Conservation (phyloP, 805 yeast genomes). For the Dipodascopsis uninucleata region DNA sequence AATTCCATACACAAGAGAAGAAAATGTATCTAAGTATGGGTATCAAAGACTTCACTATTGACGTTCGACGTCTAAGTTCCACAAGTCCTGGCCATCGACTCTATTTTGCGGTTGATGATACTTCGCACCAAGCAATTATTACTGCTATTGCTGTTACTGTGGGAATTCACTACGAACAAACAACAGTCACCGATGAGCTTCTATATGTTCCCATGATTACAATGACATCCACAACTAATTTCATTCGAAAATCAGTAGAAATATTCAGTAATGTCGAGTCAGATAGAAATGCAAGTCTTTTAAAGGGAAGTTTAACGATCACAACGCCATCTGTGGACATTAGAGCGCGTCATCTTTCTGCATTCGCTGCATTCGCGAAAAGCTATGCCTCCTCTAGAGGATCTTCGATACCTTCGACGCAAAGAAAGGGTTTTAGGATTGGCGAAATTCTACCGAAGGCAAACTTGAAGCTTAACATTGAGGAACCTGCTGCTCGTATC, state of each 20-base stretch:
- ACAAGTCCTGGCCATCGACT: constrained; percentile 41
- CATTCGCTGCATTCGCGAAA: constrained; percentile 29
- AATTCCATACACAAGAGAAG: not conserved
- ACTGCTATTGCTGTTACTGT: constrained; percentile 37
- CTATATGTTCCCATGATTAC: constrained; percentile 41
- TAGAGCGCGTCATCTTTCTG: constrained; percentile 37
- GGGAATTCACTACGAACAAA: constrained; percentile 33
- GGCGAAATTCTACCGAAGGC: constrained; percentile 30
- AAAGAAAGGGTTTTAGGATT: constrained; percentile 3
- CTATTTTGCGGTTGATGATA: constrained; percentile 34
- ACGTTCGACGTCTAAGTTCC: constrained; percentile 40
- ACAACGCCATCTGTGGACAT: constrained; percentile 40
- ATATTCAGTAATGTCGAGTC: constrained; percentile 31
- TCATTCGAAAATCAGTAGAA: constrained; percentile 37
- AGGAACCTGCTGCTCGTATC: constrained; percentile 37
- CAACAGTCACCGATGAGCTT: constrained; percentile 37
- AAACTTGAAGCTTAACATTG: constrained; percentile 32
- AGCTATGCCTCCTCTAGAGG: constrained; percentile 11
- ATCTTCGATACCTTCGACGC: not conserved
- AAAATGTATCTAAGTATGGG: constrained; percentile 16
- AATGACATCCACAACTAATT: constrained; percentile 36
- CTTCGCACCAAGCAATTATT: constrained; percentile 42
- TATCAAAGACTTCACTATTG: constrained; percentile 38
- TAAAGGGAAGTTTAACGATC: constrained; percentile 36
- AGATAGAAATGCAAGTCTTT: constrained; percentile 30